Conservation (phyloP, 208 protist genomes). For the Acanthamoeba royreba region DNA sequence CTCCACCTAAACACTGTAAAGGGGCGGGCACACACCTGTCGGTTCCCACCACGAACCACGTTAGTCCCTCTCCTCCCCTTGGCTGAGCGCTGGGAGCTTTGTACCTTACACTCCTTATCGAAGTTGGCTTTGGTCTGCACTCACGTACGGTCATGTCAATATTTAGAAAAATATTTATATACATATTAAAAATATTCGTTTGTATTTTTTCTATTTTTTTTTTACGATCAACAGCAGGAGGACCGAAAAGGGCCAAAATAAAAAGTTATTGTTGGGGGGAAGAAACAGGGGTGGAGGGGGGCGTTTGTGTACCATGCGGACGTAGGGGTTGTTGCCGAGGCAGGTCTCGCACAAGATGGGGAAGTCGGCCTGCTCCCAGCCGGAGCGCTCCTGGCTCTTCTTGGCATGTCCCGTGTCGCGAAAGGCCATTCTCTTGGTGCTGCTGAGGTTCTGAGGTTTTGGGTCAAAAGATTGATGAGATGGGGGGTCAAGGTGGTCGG, state of each 20-base stretch:
- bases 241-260: background rate
- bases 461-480: background rate
- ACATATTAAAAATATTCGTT: too few relatives aligned
- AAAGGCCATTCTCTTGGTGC: slow-evolving; percentile 37
- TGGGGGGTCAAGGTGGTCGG: background rate
- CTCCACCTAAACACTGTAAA: slow-evolving; percentile 83
- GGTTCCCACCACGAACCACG: background rate
- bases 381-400: background rate
- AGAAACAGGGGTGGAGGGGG: background rate
- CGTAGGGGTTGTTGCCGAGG: slow-evolving; percentile 84
- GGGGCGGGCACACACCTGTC: slow-evolving; percentile 71
- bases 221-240: background rate
- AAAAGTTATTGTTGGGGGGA: background rate
- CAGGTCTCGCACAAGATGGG: slow-evolving; percentile 87
- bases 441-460: too few relatives aligned
- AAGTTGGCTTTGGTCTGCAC: slow-evolving; percentile 62
- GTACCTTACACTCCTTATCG: slow-evolving; percentile 73
- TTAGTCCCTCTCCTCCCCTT: background rate
- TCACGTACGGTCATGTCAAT: too few relatives aligned
- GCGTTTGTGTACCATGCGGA: slow-evolving; percentile 80
- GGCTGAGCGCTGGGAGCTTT: background rate
- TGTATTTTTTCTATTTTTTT: background rate
- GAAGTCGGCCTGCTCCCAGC: slow-evolving; percentile 71
- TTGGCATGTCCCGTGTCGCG: slow-evolving; percentile 16
- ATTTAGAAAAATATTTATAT: too few relatives aligned